Conservation (phyloP, 345 rosid genomes). For the Microthlaspi erraticum region DNA sequence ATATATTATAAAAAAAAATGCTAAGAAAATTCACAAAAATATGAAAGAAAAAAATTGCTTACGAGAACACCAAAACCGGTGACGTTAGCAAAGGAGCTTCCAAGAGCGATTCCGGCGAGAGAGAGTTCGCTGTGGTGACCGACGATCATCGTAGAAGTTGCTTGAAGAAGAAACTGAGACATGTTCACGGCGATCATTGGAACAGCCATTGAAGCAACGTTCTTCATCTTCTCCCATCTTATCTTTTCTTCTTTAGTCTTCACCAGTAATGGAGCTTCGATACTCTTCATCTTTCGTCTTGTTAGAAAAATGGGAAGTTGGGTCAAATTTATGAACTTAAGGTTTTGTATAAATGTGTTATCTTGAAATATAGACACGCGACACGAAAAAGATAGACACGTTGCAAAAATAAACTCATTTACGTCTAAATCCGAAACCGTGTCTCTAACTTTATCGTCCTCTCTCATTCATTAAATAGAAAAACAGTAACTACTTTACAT, state of each 20-base stretch:
- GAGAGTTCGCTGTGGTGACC: slow-evolving; percentile 43
- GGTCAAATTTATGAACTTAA: slow-evolving; percentile 16
- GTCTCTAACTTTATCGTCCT: slow-evolving; percentile 25
- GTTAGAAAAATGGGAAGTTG: slow-evolving; percentile 17
- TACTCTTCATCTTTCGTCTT: slow-evolving; percentile 19
- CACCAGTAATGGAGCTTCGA: slow-evolving; percentile 34
- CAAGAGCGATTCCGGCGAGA: slow-evolving; percentile 44
- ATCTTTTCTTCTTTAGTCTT: slow-evolving; percentile 29
- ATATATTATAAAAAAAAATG: background rate
- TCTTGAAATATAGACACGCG: background rate
- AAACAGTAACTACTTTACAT: background rate
- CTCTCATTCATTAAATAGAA: background rate
- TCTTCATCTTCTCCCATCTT: slow-evolving; percentile 45
- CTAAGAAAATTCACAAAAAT: background rate
- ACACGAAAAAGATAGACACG: background rate
- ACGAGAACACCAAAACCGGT: slow-evolving; percentile 47
- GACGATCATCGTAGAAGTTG: slow-evolving; percentile 42
- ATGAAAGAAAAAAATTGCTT: slow-evolving; percentile 2
- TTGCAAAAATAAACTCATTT: background rate
- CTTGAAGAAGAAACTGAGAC: slow-evolving; percentile 43
- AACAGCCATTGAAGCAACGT: slow-evolving; percentile 46
- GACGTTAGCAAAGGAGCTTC: slow-evolving; percentile 45
- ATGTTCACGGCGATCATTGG: slow-evolving; percentile 46
- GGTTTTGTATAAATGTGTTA: background rate
- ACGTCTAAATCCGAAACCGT: slow-evolving; percentile 21